Conservation (phyloP, 306 rosid species). For the Begonia masoniana region DNA sequence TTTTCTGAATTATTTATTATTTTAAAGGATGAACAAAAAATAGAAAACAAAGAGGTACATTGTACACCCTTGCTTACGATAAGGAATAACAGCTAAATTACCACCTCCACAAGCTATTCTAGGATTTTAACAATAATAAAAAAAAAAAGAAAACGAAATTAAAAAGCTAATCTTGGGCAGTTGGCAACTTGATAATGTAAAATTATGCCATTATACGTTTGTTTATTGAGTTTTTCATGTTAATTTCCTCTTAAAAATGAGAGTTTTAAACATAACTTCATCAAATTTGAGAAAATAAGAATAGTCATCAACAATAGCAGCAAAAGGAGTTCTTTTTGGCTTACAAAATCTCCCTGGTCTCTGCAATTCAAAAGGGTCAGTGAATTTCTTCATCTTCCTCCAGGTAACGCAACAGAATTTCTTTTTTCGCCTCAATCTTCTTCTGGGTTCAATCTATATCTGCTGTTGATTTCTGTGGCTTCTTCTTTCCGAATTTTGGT, state of each 20-base stretch:
- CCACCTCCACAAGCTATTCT: slow-evolving; percentile 13
- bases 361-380: slow-evolving; percentile 8
- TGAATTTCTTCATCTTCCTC: slow-evolving; percentile 4
- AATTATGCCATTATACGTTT: slow-evolving; percentile 7
- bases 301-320: neutral
- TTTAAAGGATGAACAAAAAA: neutral
- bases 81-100: slow-evolving; percentile 5
- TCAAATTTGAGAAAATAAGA: neutral
- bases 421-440: neutral
- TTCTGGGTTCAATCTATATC: slow-evolving; percentile 4
- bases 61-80: slow-evolving; percentile 1
- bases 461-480: slow-evolving; percentile 4
- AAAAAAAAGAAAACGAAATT: too few relatives aligned
- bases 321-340: neutral
- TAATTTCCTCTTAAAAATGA: slow-evolving; percentile 1
- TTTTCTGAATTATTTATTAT: too few relatives aligned
- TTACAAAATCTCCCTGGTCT: slow-evolving; percentile 2
- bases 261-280: slow-evolving; percentile 4
- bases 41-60: neutral
- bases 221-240: slow-evolving; percentile 5
- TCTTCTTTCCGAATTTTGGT: neutral
- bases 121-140: neutral
- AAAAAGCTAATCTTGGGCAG: neutral
- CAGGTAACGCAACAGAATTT: neutral
- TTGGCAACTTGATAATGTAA: slow-evolving; percentile 3